Base-by-base conservation (phyloP, 2,329 filamentous ascomycete genomes). In the Alternaria infectoria region DNA sequence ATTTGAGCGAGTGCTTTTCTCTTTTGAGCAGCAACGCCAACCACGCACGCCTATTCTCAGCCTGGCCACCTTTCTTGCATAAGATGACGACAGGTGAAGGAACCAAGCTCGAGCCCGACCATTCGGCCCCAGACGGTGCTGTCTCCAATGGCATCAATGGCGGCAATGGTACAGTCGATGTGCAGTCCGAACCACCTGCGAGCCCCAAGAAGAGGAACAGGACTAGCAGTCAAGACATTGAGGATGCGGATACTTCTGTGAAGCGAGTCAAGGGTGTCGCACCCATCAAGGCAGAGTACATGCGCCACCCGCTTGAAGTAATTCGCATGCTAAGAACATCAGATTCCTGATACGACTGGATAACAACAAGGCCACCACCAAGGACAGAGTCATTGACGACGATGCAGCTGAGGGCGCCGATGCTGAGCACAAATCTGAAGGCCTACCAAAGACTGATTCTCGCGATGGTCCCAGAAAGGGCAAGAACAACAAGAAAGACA, bases 281-380 rank as follows among this genome's bases (percentile, higher is more conserved):
- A 19, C 87, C 89, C 9, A 87, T 94, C 78, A 93, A 93, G 80
- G 84, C 87, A 75, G 91, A 93, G 88, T 92, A 81, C 79, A 85
- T 36, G 36, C 51, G 59, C 40, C 26, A 52, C 51, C 57, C 51
- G 57, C 57, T 28, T 59, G 40, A 43, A 50, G 52, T 15, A 21
- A 26, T 21, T 49, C 46, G 62, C 47, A 50, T 61, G 70, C 73
- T 76, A 69, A 76, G 43, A 62, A 58, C 19, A 44, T 26, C 54
- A 81, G 79, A 64, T 81, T 74, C 57, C 61, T 81, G 43, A 62
- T 81, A 30, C 72, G 72, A 40, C 71, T 71, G 30, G 64, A 68
- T 59, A 71, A 72, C 56, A 72, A 71, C 59, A 75, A 71, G 59
- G 57, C 54, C 32, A 72, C 71, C 17, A 61, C 68, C 17, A 72